Evolutionary conservation across 2,329 filamentous ascomycete genomes (phyloP).

Genomic region (Alternaria longipes): DNA sequence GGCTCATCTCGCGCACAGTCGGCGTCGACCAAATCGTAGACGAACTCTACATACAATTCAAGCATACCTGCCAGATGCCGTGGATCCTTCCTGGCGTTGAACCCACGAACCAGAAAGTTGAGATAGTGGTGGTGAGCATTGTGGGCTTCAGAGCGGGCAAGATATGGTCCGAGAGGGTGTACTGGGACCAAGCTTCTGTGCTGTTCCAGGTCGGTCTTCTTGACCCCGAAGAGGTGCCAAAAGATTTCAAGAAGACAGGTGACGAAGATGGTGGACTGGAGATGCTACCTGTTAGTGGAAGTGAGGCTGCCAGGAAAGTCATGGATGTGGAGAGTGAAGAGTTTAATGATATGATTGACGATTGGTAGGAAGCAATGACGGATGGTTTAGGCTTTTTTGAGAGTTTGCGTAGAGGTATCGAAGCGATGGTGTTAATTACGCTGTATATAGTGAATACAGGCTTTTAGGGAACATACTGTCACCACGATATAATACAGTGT

Average conservation of each 20-base stretch:
- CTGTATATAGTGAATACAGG: too few relatives aligned
- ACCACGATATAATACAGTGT: neutral
- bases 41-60: slow-evolving; percentile 66
- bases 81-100: slow-evolving; percentile 69
- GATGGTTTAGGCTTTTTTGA: neutral
- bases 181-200: slow-evolving; percentile 71
- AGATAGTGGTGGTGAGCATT: slow-evolving; percentile 66
- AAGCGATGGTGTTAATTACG: neutral
- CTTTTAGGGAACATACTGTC: too few relatives aligned
- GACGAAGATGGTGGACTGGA: slow-evolving; percentile 57
- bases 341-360: slow-evolving; percentile 58
- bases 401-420: neutral
- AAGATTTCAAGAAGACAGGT: slow-evolving; percentile 34
- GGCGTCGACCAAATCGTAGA: slow-evolving; percentile 69
- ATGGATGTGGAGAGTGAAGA: slow-evolving; percentile 55
- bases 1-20: slow-evolving; percentile 66
- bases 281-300: slow-evolving; percentile 58
- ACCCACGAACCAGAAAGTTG: slow-evolving; percentile 65
- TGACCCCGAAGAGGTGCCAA: slow-evolving; percentile 64
- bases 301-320: slow-evolving; percentile 58
- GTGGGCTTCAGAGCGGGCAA: slow-evolving; percentile 64
- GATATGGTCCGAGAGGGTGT: slow-evolving; percentile 66
- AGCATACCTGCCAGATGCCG: slow-evolving; percentile 64
- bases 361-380: slow-evolving; percentile 45
- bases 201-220: slow-evolving; percentile 67